Evolutionary conservation across 371 early-diverging fungal genomes (phyloP), one percentile per base, ranked within the genome.

Genomic region (Gilbertella persicaria): DNA sequence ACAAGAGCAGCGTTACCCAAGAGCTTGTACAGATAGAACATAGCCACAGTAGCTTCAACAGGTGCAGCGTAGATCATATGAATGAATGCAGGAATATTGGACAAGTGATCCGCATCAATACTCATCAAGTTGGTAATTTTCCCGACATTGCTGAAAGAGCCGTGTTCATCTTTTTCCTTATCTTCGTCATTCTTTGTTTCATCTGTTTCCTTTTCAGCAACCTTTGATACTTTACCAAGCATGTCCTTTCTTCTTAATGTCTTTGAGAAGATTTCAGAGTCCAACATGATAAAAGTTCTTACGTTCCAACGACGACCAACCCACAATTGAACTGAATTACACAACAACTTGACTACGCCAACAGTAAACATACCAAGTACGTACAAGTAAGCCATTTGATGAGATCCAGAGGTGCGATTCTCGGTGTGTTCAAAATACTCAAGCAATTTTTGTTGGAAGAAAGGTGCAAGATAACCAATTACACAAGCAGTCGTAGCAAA

Each of bases 91-190:
- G 66, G 71, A 10, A 79, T 33, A 16, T 71, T 64, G 12, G 77
- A 58, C 6, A 85, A 45, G n/a, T 75, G 60, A 16, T 83, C 71
- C 4, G 89, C 85, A 66, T 94, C 92, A 4, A 90, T 85, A 33
- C 84, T 77, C 89, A 90, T 89, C 54, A 93, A 57, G 58, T 94
- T 91, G 16, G 86, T 87, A 53, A 92, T 90, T 64, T 89, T 90
- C 5, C 94, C 94, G 1, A 66, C 58, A 29, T 62, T 67, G 25
- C 64, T 62, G 25, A 67, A 62, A 4, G 52, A 52, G 3, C 47
- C 35, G 7, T 56, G 55, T 5, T 65, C 54, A 3, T 65, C 55
- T n/a, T 55, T 25, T 20, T 40, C 38, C 1, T 53, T 39, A 10
- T 66, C 64, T 41, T 58, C 53, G 28, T 60, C 53, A 8, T 8